phyloP scores from a whole-genome alignment of 257 asterid species.

The Verbascum thapsus region DNA sequence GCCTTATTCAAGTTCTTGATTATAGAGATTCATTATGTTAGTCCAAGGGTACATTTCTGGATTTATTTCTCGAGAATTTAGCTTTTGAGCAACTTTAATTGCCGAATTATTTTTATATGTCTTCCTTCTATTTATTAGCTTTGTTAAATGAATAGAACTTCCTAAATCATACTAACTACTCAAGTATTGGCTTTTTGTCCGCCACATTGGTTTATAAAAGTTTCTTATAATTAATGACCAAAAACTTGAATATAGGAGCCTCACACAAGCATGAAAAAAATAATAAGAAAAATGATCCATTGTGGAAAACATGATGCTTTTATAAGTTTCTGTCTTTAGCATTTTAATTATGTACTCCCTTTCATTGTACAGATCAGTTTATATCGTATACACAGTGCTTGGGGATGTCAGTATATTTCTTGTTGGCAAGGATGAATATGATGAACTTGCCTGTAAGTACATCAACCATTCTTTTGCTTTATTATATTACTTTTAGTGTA shows the following conservation, averaged over 20 bases:
- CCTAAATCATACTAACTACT: neutral
- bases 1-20: neutral
- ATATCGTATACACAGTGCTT: conserved; percentile 84
- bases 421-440: conserved; percentile 97
- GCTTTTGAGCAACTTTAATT: neutral
- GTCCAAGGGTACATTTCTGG: no score
- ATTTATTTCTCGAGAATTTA: neutral
- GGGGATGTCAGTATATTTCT: conserved; percentile 88
- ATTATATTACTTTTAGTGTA: no score
- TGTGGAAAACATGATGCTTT: neutral
- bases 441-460: conserved; percentile 90
- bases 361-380: conserved; percentile 68
- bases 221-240: neutral
- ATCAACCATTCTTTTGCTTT: conserved; percentile 1
- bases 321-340: no score
- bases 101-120: neutral
- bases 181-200: neutral
- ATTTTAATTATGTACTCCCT: neutral
- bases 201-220: neutral
- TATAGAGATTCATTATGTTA: neutral
- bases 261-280: neutral
- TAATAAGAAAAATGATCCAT: neutral
- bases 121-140: neutral
- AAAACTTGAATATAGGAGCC: neutral
- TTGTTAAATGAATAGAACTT: neutral